Evolutionary conservation across 768 basidiomycete species (phyloP).

Genomic region (Mycena maculata): DNA sequence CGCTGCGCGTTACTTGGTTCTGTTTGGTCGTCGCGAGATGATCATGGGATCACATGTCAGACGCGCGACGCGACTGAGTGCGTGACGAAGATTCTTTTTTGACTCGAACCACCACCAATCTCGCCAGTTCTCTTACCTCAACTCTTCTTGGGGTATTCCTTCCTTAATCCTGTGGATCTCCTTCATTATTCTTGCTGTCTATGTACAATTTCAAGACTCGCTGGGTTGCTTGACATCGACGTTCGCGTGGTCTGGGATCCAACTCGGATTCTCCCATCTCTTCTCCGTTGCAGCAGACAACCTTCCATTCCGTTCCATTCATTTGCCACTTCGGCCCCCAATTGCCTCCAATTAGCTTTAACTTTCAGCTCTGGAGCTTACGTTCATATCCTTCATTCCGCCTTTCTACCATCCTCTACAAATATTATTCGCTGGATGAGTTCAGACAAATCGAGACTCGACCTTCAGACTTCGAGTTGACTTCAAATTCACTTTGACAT

Average conservation of each 20-base stretch:
- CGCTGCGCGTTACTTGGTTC: background rate
- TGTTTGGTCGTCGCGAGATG: background rate
- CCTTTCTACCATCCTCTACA: background rate
- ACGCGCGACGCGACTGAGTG: background rate
- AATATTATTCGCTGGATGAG: too few relatives aligned
- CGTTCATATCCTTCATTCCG: background rate
- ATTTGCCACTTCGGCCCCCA: too few relatives aligned
- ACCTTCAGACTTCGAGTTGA: too few relatives aligned
- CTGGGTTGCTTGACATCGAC: too few relatives aligned
- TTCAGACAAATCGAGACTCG: too few relatives aligned
- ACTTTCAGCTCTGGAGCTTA: background rate
- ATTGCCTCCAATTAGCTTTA: slow-evolving; percentile 1
- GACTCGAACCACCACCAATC: background rate
- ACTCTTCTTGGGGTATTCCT: background rate
- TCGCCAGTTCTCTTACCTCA: background rate
- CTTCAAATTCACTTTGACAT: too few relatives aligned
- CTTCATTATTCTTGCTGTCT: too few relatives aligned
- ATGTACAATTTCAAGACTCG: too few relatives aligned
- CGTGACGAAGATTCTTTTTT: background rate
- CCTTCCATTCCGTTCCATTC: background rate
- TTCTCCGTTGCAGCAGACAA: too few relatives aligned
- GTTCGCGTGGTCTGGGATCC: too few relatives aligned
- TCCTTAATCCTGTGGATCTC: background rate
- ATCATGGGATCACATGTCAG: background rate
- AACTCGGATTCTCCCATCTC: too few relatives aligned